Evolutionary conservation across 75 land plant genomes (phyloP).

Genomic region (Sequoia sempervirens): DNA sequence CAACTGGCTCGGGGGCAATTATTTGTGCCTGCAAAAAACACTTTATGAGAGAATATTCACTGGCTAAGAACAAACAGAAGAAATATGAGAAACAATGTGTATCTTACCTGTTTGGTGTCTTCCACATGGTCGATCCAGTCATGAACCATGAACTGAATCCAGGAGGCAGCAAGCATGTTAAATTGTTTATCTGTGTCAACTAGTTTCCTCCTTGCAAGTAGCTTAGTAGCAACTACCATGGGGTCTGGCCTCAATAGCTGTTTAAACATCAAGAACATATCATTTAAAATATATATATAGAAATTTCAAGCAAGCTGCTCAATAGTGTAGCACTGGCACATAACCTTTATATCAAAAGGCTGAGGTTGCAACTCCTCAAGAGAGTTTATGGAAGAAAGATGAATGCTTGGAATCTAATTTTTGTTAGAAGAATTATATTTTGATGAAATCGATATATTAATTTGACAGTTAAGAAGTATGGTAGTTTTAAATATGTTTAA

Average conservation of each 20-base stretch:
- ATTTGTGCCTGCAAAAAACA: constrained; percentile 26
- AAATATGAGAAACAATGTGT: background rate
- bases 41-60: background rate
- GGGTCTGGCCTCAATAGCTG: constrained; percentile 32
- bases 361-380: too few species aligned
- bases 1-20: constrained; percentile 27
- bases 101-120: constrained; percentile 39
- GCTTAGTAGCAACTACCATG: constrained; percentile 52
- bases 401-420: too few species aligned
- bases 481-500: too few species aligned
- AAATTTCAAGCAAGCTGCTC: too few species aligned
- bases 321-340: too few species aligned
- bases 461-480: too few species aligned
- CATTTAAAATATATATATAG: too few species aligned
- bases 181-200: constrained; percentile 41
- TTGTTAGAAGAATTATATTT: too few species aligned
- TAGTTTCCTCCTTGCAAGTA: constrained; percentile 37
- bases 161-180: constrained; percentile 64
- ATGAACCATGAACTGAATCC: constrained; percentile 81
- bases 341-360: too few species aligned
- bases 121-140: constrained; percentile 77
- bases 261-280: too few species aligned
- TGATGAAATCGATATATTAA: too few species aligned
- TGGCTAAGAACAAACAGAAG: background rate
- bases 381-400: too few species aligned